phyloP scores from a whole-genome alignment of 495 filamentous ascomycete species.

The Jackrogersella minutella region DNA sequence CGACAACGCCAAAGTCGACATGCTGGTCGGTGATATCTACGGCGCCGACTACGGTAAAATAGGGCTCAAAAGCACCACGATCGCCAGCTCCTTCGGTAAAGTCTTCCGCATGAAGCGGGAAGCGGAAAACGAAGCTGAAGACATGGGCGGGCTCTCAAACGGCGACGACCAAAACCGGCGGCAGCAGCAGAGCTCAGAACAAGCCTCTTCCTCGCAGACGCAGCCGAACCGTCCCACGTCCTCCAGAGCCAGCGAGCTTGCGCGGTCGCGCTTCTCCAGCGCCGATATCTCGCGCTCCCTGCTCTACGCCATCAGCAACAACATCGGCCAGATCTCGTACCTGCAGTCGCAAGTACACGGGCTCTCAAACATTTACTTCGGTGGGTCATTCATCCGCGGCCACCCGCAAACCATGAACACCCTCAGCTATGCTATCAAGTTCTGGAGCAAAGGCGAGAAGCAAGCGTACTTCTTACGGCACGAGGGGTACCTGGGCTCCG shows the following conservation, averaged over 20 bases:
- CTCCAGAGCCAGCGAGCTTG: slow-evolving; percentile 23
- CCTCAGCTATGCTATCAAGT: slow-evolving; percentile 91
- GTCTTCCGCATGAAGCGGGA: slow-evolving; percentile 85
- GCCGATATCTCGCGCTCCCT: slow-evolving; percentile 66
- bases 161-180: slow-evolving; percentile 51
- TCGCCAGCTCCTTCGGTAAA: slow-evolving; percentile 95
- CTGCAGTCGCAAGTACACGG: slow-evolving; percentile 91
- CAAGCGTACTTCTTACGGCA: slow-evolving; percentile 96
- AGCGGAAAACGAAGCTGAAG: slow-evolving; percentile 80
- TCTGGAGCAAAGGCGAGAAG: slow-evolving; percentile 94
- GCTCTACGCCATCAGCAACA: slow-evolving; percentile 88
- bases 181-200: slow-evolving; percentile 21
- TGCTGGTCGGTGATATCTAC: slow-evolving; percentile 98
- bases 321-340: slow-evolving; percentile 97
- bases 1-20: slow-evolving; percentile 91
- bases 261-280: slow-evolving; percentile 51
- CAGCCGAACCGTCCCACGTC: slow-evolving; percentile 26
- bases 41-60: slow-evolving; percentile 95
- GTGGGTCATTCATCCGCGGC: slow-evolving; percentile 94
- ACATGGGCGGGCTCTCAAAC: slow-evolving; percentile 68
- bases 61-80: slow-evolving; percentile 89
- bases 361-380: slow-evolving; percentile 94
- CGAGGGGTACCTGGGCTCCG: slow-evolving; percentile 95
- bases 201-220: slow-evolving; percentile 22
- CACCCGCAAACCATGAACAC: slow-evolving; percentile 98